phyloP scores from a whole-genome alignment of 208 protist species.

The Acanthamoeba lenticulata region DNA sequence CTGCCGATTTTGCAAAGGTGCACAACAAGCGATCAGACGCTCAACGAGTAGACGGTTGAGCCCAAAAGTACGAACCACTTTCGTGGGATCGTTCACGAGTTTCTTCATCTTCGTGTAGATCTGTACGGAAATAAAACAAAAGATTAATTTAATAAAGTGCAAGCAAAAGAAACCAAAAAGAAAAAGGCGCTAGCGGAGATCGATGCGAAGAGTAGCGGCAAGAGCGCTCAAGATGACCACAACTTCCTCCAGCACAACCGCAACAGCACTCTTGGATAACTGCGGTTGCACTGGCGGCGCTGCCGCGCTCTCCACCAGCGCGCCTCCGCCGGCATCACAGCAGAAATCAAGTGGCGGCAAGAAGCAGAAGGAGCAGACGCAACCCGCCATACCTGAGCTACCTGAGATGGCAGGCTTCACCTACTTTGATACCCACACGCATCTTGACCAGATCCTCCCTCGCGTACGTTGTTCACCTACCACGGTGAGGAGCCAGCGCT shows the following conservation, averaged over 20 bases:
- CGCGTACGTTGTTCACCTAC: background rate
- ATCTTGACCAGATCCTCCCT: background rate
- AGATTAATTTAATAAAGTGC: too few species aligned
- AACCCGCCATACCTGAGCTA: background rate
- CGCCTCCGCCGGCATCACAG: too few species aligned
- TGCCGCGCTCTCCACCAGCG: background rate
- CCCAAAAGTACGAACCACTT: background rate
- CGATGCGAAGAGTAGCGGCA: background rate
- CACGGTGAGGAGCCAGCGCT: too few species aligned
- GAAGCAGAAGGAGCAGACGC: background rate
- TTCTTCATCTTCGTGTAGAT: background rate
- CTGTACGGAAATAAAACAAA: too few species aligned
- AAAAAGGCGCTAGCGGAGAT: background rate
- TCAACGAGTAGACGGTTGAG: background rate
- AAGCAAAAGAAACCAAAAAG: too few species aligned
- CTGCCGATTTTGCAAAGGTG: too few species aligned
- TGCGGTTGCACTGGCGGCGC: background rate
- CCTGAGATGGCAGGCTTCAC: background rate
- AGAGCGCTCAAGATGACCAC: background rate
- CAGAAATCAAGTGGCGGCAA: background rate
- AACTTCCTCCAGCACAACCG: background rate
- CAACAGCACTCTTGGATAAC: background rate
- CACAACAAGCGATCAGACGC: background rate
- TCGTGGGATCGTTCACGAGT: background rate
- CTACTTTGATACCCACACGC: conserved; percentile 44